Evolutionary conservation across 345 rosid species (phyloP), one percentile per base, ranked within the genome.

Genomic region (Turnera subulata): DNA sequence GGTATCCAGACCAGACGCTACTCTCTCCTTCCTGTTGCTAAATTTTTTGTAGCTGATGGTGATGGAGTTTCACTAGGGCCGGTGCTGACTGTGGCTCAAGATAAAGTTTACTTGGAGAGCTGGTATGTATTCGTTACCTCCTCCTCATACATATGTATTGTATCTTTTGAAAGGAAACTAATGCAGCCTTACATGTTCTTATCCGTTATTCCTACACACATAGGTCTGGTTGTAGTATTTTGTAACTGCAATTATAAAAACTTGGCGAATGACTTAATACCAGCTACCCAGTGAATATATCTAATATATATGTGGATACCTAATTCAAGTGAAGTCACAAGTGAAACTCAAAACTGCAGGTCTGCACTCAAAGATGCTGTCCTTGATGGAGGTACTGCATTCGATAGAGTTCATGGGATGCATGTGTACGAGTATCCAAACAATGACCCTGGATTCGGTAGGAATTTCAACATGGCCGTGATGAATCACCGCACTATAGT

Each of bases 351-450:
- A n/a, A n/a, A n/a, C n/a, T n/a, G n/a, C n/a, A 50, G 53, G 53
- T 32, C 53, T 50, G 1, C 14, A 23, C 2, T 50, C 6, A 50
- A 50, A 32, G 56, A 52, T 15, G 56, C 40, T 15, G 35, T 52
- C 29, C 56, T 52, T 52, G 56, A 52, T 26, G 39, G 55, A 14
- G 39, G 55, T 25, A 51, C 26, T 51, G 38, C 55, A 26, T 51
- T 51, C 39, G 26, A 51, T 25, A 51, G 16, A 38, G 38, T 51
- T 11, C 38, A 51, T 26, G 55, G 55, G 26, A 51, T 15, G 17
- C 55, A 51, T 51, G 38, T 19, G 2, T 51, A 25, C 26, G 38
- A 51, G 0, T 51, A 26, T 26, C 20, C 55, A 2, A 1, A 0
- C 10, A 15, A 6, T 14, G 56, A 52, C 4, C 22, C 56, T 2